A percentile compares a stretch with the other conserved stretches of the same genome.
Evolutionary conservation across 2,329 filamentous ascomycete genomes (phyloP).

Genomic region (Aspergillus nomiae): DNA sequence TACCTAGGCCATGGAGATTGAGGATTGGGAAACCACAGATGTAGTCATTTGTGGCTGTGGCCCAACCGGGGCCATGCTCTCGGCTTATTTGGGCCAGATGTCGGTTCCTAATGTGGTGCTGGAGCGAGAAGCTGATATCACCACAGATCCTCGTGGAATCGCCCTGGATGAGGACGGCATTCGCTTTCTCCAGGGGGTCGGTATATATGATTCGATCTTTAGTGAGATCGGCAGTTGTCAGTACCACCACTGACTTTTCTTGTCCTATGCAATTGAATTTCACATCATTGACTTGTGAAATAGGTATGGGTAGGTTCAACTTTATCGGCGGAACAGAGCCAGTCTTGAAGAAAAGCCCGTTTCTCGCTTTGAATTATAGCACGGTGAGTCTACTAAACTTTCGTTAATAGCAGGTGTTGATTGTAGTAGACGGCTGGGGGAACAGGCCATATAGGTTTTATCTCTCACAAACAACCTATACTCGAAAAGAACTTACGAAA

Average conservation of each 20-base stretch:
- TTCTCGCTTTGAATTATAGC: conserved; percentile 21
- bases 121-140: conserved; percentile 32
- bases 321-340: conserved; percentile 28
- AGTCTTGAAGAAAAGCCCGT: conserved; percentile 22
- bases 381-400: conserved; percentile 11
- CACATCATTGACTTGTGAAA: not conserved
- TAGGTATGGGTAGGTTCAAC: conserved; percentile 24
- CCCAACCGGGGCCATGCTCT: conserved; percentile 35
- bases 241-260: not conserved
- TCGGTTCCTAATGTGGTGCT: conserved; percentile 29
- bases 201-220: conserved; percentile 30
- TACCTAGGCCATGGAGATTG: not conserved
- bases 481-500: conserved; percentile 29
- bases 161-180: conserved; percentile 38
- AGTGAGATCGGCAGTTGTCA: conserved; percentile 30
- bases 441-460: conserved; percentile 32
- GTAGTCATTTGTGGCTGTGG: conserved; percentile 39
- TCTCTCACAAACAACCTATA: conserved; percentile 32
- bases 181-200: conserved; percentile 30
- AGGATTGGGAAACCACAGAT: conserved; percentile 23
- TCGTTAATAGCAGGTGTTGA: not conserved
- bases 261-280: not conserved
- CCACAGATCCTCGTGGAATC: conserved; percentile 37
- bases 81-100: conserved; percentile 28
- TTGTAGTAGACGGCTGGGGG: conserved; percentile 26